Conservation (phyloP, 768 basidiomycete genomes). For the Termitomyces bulborhizus region DNA sequence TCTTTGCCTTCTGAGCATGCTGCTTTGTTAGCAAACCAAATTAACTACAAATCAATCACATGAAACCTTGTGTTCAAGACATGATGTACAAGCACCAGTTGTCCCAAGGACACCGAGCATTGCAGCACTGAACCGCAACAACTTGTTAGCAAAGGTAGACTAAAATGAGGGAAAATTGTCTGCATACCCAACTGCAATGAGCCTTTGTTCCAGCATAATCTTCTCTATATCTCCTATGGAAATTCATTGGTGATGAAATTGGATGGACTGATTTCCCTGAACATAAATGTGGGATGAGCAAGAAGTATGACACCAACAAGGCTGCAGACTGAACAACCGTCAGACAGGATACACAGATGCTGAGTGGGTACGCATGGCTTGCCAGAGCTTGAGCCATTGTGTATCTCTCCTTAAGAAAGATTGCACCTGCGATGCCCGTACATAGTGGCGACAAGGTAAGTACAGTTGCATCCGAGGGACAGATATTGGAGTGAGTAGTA, state of each 20-base stretch:
- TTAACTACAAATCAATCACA: not conserved
- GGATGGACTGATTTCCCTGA: conserved; percentile 23
- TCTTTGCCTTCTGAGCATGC: not conserved
- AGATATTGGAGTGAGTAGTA: conserved; percentile 69
- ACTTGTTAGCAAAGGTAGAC: not conserved
- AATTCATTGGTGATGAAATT: not conserved
- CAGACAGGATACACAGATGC: not conserved
- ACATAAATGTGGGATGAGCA: conserved; percentile 70
- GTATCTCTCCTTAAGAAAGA: conserved; percentile 58
- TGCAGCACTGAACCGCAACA: conserved; percentile 4
- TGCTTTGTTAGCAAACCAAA: conserved; percentile 6
- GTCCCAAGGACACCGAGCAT: conserved; percentile 55
- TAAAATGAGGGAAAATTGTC: not conserved
- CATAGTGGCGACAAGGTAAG: conserved; percentile 63
- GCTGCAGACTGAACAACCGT: conserved; percentile 41
- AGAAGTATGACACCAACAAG: conserved; percentile 76
- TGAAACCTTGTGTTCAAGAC: too few species aligned
- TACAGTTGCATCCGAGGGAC: conserved; percentile 71
- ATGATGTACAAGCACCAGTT: conserved; percentile 59
- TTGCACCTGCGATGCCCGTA: conserved; percentile 54
- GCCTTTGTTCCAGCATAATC: conserved; percentile 31
- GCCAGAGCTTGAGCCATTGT: conserved; percentile 49
- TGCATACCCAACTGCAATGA: conserved; percentile 23
- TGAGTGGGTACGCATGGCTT: conserved; percentile 26
- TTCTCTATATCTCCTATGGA: conserved; percentile 17